Conservation (phyloP, 805 yeast genomes). For the Scheffersomyces lignosus region DNA sequence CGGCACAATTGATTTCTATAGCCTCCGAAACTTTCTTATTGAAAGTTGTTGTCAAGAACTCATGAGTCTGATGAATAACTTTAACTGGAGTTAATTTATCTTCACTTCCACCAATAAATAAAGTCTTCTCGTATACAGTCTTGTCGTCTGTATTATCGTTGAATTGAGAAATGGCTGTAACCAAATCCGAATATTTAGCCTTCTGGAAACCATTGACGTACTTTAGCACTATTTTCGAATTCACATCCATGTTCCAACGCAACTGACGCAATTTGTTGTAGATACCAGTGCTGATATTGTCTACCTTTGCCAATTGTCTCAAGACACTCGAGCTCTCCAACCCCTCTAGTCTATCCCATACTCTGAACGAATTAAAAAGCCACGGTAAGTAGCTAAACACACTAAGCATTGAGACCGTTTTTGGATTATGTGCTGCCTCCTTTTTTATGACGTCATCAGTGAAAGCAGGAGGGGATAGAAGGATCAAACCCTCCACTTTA, state of each 20-base stretch:
- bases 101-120: slow-evolving; percentile 58
- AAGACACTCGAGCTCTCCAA: slow-evolving; percentile 58
- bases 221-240: slow-evolving; percentile 52
- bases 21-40: slow-evolving; percentile 30
- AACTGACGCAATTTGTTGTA: slow-evolving; percentile 56
- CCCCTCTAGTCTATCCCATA: slow-evolving; percentile 64
- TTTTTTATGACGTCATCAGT: slow-evolving; percentile 18
- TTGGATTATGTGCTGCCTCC: slow-evolving; percentile 1
- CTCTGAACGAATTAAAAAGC: slow-evolving; percentile 56
- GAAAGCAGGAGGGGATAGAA: slow-evolving; percentile 51
- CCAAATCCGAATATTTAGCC: slow-evolving; percentile 45
- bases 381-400: slow-evolving; percentile 40
- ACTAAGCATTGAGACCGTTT: slow-evolving; percentile 15
- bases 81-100: slow-evolving; percentile 57
- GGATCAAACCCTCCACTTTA: slow-evolving; percentile 47
- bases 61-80: slow-evolving; percentile 29
- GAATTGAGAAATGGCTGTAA: slow-evolving; percentile 35
- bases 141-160: slow-evolving; percentile 32
- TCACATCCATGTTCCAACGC: slow-evolving; percentile 68
- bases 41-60: slow-evolving; percentile 21
- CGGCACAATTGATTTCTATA: slow-evolving; percentile 49
- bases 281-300: slow-evolving; percentile 13
- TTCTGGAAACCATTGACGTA: slow-evolving; percentile 53
- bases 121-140: slow-evolving; percentile 40
- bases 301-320: slow-evolving; percentile 43